Conservation (phyloP, 2,329 filamentous ascomycete species). For the Balansia obtecta region DNA sequence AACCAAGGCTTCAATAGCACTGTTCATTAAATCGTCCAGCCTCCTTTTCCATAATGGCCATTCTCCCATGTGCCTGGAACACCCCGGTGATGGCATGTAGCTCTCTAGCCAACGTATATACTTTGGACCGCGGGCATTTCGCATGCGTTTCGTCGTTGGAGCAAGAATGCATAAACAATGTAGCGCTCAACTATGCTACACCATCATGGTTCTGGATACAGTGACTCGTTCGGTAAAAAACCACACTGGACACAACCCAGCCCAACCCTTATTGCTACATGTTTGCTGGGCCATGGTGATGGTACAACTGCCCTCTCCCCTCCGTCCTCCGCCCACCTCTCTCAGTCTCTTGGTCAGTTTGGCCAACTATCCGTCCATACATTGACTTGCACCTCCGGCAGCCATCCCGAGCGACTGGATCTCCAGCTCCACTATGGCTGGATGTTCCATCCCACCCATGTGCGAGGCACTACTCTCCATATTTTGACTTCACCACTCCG, state of each 20-base stretch:
- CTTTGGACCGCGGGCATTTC: background rate
- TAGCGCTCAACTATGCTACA: conserved; percentile 4
- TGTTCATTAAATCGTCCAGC: no score
- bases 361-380: conserved; percentile 3
- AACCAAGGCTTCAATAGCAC: no score
- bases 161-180: background rate
- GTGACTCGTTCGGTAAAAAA: background rate
- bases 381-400: conserved; percentile 4
- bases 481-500: conserved; percentile 92
- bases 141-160: background rate
- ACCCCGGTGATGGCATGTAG: no score
- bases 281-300: background rate
- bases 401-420: conserved; percentile 2
- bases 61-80: no score
- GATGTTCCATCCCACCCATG: conserved; percentile 82
- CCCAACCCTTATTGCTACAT: background rate
- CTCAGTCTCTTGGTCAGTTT: background rate
- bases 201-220: background rate
- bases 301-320: no score
- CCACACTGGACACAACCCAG: background rate
- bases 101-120: no score
- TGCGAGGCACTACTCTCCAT: conserved; percentile 86
- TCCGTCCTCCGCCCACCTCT: no score
- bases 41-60: no score
- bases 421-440: conserved; percentile 35